Evolutionary conservation across 2,329 filamentous ascomycete species (phyloP).

Genomic region (Clarireedia hainanense): DNA sequence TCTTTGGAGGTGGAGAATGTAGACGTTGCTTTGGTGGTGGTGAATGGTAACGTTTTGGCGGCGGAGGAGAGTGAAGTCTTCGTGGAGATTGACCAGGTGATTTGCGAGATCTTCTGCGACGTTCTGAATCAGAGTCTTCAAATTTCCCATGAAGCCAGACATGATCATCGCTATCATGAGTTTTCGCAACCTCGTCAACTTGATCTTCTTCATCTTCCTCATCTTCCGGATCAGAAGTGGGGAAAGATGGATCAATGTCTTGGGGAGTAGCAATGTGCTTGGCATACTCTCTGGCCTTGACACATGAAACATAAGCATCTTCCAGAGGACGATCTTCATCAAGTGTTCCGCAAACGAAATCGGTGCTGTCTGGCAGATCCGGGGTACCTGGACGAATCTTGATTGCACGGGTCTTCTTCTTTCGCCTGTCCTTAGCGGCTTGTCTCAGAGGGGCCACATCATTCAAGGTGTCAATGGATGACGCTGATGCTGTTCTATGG

Average conservation of each 20-base stretch:
- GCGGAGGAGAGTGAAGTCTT: slow-evolving; percentile 49
- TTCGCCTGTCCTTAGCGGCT: slow-evolving; percentile 9
- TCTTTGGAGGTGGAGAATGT: slow-evolving; percentile 30
- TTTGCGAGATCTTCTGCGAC: slow-evolving; percentile 38
- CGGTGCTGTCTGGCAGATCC: slow-evolving; percentile 90
- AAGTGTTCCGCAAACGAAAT: slow-evolving; percentile 97
- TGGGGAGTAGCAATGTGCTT: slow-evolving; percentile 84
- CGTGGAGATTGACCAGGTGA: slow-evolving; percentile 51
- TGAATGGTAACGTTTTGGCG: slow-evolving; percentile 32
- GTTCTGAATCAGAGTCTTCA: slow-evolving; percentile 56
- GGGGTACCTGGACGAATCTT: slow-evolving; percentile 63
- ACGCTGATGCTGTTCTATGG: slow-evolving; percentile 45
- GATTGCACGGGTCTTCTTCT: slow-evolving; percentile 29
- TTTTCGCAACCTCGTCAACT: slow-evolving; percentile 48
- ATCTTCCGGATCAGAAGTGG: slow-evolving; percentile 84
- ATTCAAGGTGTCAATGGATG: slow-evolving; percentile 46
- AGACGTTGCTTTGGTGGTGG: slow-evolving; percentile 32
- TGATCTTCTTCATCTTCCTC: slow-evolving; percentile 75
- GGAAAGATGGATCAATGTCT: slow-evolving; percentile 96
- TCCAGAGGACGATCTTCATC: slow-evolving; percentile 95
- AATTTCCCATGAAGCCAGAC: slow-evolving; percentile 66
- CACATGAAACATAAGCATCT: slow-evolving; percentile 79
- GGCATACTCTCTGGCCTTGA: slow-evolving; percentile 71
- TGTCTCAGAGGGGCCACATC: slow-evolving; percentile 21
- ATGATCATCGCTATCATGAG: slow-evolving; percentile 58